Conservation (phyloP, 306 rosid genomes). For the Cucurbita maxima region DNA sequence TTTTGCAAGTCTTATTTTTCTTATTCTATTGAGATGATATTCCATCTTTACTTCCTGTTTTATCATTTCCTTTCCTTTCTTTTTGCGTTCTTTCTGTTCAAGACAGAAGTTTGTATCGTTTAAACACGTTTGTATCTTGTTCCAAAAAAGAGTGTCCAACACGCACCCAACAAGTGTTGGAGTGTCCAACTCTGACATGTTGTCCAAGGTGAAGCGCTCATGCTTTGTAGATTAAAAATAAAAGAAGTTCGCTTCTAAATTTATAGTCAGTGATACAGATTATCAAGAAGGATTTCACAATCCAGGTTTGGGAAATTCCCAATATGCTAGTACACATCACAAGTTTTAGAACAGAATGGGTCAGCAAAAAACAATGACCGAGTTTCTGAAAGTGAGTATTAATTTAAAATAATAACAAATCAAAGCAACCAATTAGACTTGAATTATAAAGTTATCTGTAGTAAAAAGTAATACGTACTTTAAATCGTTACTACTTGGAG, state of each 20-base stretch:
- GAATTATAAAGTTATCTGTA: neutral
- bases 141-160: too few relatives aligned
- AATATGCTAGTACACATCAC: neutral
- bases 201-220: too few relatives aligned
- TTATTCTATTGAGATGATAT: too few relatives aligned
- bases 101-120: too few relatives aligned
- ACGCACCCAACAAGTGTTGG: too few relatives aligned
- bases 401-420: neutral
- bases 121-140: too few relatives aligned
- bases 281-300: neutral
- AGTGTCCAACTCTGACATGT: too few relatives aligned
- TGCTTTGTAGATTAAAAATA: neutral
- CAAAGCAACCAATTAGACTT: neutral
- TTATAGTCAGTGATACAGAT: neutral
- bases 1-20: too few relatives aligned
- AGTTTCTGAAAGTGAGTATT: neutral
- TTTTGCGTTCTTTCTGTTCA: too few relatives aligned
- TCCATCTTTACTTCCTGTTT: too few relatives aligned
- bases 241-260: neutral
- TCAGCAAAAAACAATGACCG: neutral
- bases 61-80: too few relatives aligned
- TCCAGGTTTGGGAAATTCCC: neutral
- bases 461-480: constrained; percentile 26
- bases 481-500: constrained; percentile 25
- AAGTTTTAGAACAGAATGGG: neutral